Base-by-base conservation (phyloP, 495 filamentous ascomycete species). In the Aspergillus funiculosus region DNA sequence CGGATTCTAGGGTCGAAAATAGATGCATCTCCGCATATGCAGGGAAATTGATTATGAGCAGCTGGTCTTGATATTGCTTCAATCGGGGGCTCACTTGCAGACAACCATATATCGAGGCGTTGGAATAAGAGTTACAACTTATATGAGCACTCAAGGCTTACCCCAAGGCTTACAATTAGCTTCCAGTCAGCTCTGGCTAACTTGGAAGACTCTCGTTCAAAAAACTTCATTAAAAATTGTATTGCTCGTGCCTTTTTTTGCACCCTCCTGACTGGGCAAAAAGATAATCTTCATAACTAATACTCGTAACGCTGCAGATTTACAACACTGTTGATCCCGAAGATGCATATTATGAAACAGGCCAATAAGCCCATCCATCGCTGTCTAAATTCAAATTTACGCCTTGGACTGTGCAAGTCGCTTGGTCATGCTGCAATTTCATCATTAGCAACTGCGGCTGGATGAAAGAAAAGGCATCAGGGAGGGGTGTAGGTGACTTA, bases 351-450 rank as follows among this genome's bases (percentile, higher is more conserved):
- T 38, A 53, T 39, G 45, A 30, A 35, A 27, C 39, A 47, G 19
- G 19, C 15, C n/a, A 9, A 28, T 35, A 43, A 29, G 34, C 46
- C 41, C 26, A 30, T 25, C 38, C 29, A 29, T 32, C 15, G 41
- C 28, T 14, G 25, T 53, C 47, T 46, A 42, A 28, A 43, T 38
- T 26, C 17, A 28, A 14, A 32, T 34, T 52, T 64, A 62, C 35
- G 66, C 53, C 51, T 62, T 44, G 39, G 56, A 48, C 40, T 57
- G 44, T 14, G 53, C 53, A 45, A 79, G 63, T 47, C 75, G 60
- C 61, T 77, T 75, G 56, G 74, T 74, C 76, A 80, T 80, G 58
- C 75, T 79, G 48, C 19, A 32, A 13, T 24, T 18, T 27, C 5
- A 11, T 25, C 17, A 46, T 70, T 52, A 63, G 60, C 39, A 30